Conservation (phyloP, 768 basidiomycete genomes). For the Neoboletus subvelutipes region DNA sequence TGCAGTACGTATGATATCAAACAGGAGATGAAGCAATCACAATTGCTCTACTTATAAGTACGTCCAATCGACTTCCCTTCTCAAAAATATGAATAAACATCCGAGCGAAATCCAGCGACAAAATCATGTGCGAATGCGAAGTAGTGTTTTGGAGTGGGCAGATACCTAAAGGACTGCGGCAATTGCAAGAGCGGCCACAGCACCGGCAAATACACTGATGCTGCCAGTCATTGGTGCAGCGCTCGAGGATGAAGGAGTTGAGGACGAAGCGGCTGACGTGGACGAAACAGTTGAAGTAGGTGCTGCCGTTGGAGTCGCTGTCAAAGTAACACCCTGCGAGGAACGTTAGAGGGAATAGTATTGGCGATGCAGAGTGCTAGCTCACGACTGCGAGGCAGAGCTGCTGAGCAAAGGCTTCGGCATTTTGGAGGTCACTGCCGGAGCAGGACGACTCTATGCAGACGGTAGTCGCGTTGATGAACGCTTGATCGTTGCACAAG, state of each 20-base stretch:
- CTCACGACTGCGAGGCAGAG: conserved; percentile 53
- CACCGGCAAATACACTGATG: conserved; percentile 12
- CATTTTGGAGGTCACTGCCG: conserved; percentile 43
- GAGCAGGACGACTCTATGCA: conserved; percentile 53
- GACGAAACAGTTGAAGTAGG: conserved; percentile 1
- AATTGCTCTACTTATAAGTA: not conserved
- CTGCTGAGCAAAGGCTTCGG: conserved; percentile 40
- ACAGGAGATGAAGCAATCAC: not conserved
- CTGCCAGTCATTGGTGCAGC: conserved; percentile 5
- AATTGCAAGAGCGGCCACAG: conserved; percentile 11
- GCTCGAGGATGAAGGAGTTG: conserved; percentile 2
- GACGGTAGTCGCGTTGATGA: conserved; percentile 43
- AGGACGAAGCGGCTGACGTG: not conserved
- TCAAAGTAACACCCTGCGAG: conserved; percentile 54
- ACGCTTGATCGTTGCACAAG: conserved; percentile 50
- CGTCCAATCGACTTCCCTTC: not conserved
- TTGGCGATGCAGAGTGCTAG: not conserved
- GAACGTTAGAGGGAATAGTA: not conserved
- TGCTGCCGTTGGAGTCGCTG: conserved; percentile 18
- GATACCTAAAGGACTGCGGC: conserved; percentile 14
- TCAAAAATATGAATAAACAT: not conserved
- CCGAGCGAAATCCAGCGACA: not conserved
- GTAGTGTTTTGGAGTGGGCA: not conserved
- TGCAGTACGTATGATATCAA: too few species aligned
- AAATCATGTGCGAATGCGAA: not conserved